Conservation (phyloP, 768 basidiomycete genomes). For the Kwoniella mangroviensis region DNA sequence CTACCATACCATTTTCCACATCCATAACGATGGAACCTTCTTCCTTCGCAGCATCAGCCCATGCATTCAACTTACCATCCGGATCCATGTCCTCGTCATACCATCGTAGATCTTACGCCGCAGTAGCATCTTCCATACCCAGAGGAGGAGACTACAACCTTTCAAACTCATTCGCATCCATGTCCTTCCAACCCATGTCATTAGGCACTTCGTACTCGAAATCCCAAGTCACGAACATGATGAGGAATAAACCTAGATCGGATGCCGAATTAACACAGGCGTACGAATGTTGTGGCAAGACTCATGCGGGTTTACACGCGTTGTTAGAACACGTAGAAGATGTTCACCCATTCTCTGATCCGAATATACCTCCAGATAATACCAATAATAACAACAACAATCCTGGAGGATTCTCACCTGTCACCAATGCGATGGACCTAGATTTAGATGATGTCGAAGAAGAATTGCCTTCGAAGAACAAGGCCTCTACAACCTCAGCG, state of each 20-base stretch:
- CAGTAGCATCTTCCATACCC: slow-evolving; percentile 32
- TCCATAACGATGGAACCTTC: slow-evolving; percentile 52
- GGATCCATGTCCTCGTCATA: slow-evolving; percentile 45
- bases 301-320: slow-evolving; percentile 50
- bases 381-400: slow-evolving; percentile 4
- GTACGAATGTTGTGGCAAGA: slow-evolving; percentile 53
- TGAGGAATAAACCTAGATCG: slow-evolving; percentile 35
- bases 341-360: slow-evolving; percentile 45
- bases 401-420: slow-evolving; percentile 41
- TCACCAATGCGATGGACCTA: slow-evolving; percentile 47
- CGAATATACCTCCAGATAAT: slow-evolving; percentile 32
- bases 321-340: slow-evolving; percentile 56
- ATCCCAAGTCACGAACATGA: slow-evolving; percentile 41
- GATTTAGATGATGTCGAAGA: slow-evolving; percentile 45
- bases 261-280: slow-evolving; percentile 48
- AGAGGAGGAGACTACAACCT: slow-evolving; percentile 25
- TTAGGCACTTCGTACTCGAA: slow-evolving; percentile 45
- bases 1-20: slow-evolving; percentile 40
- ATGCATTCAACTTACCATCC: slow-evolving; percentile 44
- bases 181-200: slow-evolving; percentile 47
- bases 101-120: slow-evolving; percentile 47
- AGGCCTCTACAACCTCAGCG: slow-evolving; percentile 19
- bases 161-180: slow-evolving; percentile 45
- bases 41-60: slow-evolving; percentile 41
- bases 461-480: slow-evolving; percentile 17